Evolutionary conservation across 106 monocot species (phyloP), one percentile per base, ranked within the genome.

Genomic region (Ottelia alismoides): DNA sequence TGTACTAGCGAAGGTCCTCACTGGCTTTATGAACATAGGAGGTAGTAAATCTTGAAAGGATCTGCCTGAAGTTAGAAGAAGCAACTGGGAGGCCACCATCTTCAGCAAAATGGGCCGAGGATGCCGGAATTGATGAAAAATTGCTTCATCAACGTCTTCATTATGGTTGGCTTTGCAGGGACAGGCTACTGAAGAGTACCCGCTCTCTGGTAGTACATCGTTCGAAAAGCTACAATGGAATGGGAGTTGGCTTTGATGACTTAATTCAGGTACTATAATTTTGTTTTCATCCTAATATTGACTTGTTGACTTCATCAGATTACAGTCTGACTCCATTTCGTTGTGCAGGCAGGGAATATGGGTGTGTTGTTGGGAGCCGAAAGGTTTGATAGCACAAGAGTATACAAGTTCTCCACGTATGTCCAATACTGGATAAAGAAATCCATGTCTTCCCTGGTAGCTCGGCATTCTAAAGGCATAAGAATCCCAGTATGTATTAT

Each of bases 161-260:
- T 18, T 73, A 55, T 65, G 89, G 89, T 59, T 80, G 74, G 70
- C 65, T 60, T 51, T 84, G 89, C 61, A 77, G 72, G 54, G 83
- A 80, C 59, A 58, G 63, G 29, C 64, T 89, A 45, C 52, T 84
- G 66, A 73, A 46, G 53, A 80, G 77, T 51, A 80, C 89, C 25
- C 70, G 57, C 10, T 74, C 80, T 9, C 63, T 89, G 35, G 76
- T 84, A 31, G 56, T 77, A 28, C 80, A 65, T 30, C 23, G 80
- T 43, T 76, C 80, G 27, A 84, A 43, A 62, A 71, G 73, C 47
- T 89, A 80, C 52, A 58, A 47, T 25, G 84, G 89, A 65, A 71
- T 74, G 74, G 89, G 89, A 9, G 69, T 84, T 24, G 89, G 71
- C n/a, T 77, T 79, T 72, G 89, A 89, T 32, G 89, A 89, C 72